These are phyloP conservation scores for Cryptosporidium andersoni DNA, from an alignment of 169 alveolate genomes.

Conservation along the genomic window DNA sequence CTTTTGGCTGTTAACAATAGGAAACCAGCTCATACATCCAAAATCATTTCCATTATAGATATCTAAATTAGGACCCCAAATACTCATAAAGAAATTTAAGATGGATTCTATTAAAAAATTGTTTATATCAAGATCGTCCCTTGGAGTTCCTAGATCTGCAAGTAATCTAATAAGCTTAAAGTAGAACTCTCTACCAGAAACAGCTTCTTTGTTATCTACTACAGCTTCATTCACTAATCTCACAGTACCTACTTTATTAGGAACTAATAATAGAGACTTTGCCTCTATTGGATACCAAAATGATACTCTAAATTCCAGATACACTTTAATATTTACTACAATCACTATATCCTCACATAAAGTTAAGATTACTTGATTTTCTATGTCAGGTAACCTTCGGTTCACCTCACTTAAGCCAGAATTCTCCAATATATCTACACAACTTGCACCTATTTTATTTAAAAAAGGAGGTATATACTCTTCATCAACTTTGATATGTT, in stretches of 20 bases:
- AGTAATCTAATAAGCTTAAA: neutral
- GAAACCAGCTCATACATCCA: conserved; percentile 5
- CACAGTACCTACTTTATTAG: neutral
- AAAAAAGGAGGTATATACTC: no score
- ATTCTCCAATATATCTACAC: no score
- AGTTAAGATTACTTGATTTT: conserved; percentile 4
- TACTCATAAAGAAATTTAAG: neutral
- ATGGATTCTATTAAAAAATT: conserved; percentile 7
- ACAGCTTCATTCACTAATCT: conserved; percentile 18
- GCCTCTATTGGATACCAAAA: conserved; percentile 25
- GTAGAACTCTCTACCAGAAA: neutral
- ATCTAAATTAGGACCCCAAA: conserved; percentile 36
- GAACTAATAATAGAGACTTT: neutral
- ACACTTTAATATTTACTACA: conserved; percentile 17
- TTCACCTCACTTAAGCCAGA: no score
- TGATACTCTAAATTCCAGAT: neutral
- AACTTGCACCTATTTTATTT: no score
- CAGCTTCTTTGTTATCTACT: conserved; percentile 5
- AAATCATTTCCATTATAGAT: conserved; percentile 4
- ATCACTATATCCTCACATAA: neutral
- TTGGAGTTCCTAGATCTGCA: neutral
- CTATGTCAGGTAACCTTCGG: neutral
- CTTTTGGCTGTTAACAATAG: neutral
- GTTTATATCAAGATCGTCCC: neutral
- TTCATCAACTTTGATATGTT: no score